These are phyloP conservation scores for Entamoeba moshkovskii DNA, from an alignment of 208 protist species.

Conservation along the genomic window DNA sequence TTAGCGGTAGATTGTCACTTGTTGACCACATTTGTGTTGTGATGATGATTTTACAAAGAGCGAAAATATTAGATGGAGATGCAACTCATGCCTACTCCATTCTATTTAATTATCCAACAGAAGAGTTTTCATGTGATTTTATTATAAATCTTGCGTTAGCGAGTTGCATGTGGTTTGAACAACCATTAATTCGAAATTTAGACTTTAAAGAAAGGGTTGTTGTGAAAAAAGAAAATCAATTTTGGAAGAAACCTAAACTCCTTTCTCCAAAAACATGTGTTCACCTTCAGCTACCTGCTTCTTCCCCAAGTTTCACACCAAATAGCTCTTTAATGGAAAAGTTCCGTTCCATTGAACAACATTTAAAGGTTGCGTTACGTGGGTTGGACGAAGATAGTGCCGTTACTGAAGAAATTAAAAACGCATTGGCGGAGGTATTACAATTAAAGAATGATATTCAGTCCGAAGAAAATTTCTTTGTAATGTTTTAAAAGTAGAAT, in stretches of 20 bases:
- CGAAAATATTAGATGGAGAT: background rate
- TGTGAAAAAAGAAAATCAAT: background rate
- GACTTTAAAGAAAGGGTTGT: background rate
- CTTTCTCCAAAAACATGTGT: no score
- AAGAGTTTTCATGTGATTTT: background rate
- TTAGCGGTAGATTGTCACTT: background rate
- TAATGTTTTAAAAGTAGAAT: conserved; percentile 6
- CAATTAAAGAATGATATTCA: background rate
- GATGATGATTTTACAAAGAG: background rate
- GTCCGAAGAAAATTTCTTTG: background rate
- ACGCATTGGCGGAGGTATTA: background rate
- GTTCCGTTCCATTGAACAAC: background rate
- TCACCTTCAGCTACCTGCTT: no score
- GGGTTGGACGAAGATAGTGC: background rate
- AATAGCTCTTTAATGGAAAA: background rate
- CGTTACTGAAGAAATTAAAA: background rate
- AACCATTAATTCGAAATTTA: background rate
- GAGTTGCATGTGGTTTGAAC: background rate
- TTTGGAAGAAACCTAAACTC: background rate
- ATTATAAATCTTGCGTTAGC: background rate
- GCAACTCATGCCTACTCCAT: background rate
- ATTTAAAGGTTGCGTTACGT: background rate
- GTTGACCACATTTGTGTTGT: background rate
- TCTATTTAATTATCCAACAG: background rate
- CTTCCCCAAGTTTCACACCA: no score